A percentile compares a stretch with the other conserved stretches of the same genome.
Conservation (phyloP, 148 eudicot genomes). For the Rheum nobile region DNA sequence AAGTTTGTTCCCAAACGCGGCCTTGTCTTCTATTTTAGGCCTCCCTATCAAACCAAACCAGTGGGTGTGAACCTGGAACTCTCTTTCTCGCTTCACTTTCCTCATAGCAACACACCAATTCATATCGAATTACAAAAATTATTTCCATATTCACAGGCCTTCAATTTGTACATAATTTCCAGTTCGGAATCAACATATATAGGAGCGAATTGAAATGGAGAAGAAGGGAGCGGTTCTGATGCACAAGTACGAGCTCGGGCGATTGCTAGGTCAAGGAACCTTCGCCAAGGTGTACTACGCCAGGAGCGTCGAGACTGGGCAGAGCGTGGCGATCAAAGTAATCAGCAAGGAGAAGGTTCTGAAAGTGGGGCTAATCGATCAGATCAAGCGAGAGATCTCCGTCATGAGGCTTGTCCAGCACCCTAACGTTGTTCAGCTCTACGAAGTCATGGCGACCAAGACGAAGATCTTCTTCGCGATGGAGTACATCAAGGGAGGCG, state of each 20-base stretch:
- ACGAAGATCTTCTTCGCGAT: conserved; percentile 70
- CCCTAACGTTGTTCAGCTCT: conserved; percentile 55
- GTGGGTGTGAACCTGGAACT: too few relatives aligned
- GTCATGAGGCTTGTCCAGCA: conserved; percentile 67
- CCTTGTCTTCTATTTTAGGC: neutral
- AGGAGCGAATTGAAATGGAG: conserved; percentile 35
- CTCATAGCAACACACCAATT: neutral
- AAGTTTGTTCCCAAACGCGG: neutral
- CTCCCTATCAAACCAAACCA: neutral
- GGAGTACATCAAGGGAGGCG: conserved; percentile 73
- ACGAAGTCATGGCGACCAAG: conserved; percentile 82
- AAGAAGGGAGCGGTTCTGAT: conserved; percentile 45
- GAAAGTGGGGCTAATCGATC: conserved; percentile 49
- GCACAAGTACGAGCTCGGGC: conserved; percentile 61
- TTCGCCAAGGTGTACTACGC: conserved; percentile 73
- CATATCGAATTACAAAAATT: too few relatives aligned
- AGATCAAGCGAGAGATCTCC: conserved; percentile 72
- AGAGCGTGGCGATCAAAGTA: conserved; percentile 58
- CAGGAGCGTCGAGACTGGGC: conserved; percentile 28
- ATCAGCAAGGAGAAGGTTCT: conserved; percentile 56
- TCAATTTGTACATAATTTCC: neutral
- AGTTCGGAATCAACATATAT: too few relatives aligned
- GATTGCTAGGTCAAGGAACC: conserved; percentile 63
- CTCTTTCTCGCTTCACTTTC: too few relatives aligned
- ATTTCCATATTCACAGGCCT: too few relatives aligned